phyloP scores from a whole-genome alignment of 345 rosid genomes.

The Hirschfeldia incana region DNA sequence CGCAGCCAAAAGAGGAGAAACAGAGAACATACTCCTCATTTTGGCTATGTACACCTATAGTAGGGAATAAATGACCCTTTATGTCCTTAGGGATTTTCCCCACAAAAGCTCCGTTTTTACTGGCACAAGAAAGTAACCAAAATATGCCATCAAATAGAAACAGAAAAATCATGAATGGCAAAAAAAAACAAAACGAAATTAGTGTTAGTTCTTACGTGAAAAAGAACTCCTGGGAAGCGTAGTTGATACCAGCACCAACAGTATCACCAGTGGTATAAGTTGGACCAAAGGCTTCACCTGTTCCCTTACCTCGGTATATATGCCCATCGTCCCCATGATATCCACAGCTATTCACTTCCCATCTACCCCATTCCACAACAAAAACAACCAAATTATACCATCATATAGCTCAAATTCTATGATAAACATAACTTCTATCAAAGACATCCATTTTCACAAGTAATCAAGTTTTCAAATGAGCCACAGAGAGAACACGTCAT shows the following conservation, averaged over 20 bases:
- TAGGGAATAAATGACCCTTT: slow-evolving; percentile 77
- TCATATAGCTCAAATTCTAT: slow-evolving; percentile 2
- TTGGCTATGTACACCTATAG: slow-evolving; percentile 93
- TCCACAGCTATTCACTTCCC: slow-evolving; percentile 96
- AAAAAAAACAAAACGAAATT: background rate
- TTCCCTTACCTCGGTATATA: slow-evolving; percentile 72
- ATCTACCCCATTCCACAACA: slow-evolving; percentile 43
- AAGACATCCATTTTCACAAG: background rate
- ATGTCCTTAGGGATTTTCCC: slow-evolving; percentile 68
- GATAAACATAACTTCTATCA: background rate
- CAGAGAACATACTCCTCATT: slow-evolving; percentile 80
- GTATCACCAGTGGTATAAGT: slow-evolving; percentile 72
- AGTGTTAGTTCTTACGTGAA: slow-evolving; percentile 72
- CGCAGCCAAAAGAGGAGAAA: slow-evolving; percentile 7
- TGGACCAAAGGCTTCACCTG: slow-evolving; percentile 84
- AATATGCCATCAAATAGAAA: background rate
- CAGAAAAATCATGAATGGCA: background rate
- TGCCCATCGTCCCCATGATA: slow-evolving; percentile 96
- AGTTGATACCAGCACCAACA: slow-evolving; percentile 93
- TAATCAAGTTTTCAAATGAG: background rate
- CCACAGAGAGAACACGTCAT: background rate
- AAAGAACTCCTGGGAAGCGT: slow-evolving; percentile 78
- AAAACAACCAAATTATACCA: background rate
- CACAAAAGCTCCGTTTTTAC: slow-evolving; percentile 77
- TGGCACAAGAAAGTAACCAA: slow-evolving; percentile 41